Evolutionary conservation across 495 filamentous ascomycete species (phyloP), one percentile per base, ranked within the genome.

Genomic region (Aspergillus conjunctus): DNA sequence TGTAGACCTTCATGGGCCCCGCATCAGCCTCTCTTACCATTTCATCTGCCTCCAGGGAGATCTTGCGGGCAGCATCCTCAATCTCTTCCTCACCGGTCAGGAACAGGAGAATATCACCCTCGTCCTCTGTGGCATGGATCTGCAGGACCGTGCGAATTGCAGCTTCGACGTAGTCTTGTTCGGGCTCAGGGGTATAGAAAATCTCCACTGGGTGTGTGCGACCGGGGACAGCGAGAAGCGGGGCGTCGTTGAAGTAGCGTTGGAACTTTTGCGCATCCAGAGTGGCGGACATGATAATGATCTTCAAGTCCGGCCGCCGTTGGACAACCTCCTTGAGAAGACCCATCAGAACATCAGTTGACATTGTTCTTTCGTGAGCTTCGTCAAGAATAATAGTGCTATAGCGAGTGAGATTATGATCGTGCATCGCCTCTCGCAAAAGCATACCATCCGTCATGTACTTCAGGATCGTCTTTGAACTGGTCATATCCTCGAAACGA

Each of bases 381-480:
- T 98, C 93, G 73, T 99, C 95, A 59, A 99, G 87, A 70, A 99
- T 99, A 70, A 99, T 97, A 62, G 90, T 94, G 80, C 92, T 93
- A 78, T 99, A 99, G 11, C 93, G 88, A 18, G 84, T 84, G 65
- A 99, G 81, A 64, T 93, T 82, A 75, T 92, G 88, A 73, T 99
- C 95, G 77, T 96, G 87, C 95, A 99, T 99, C 33, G 95, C 92
- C 79, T 99, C 95, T 63, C 95, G 82, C 70, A 98, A 79, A 65
- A 99, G 85, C 94, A 98, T 98, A 86, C 95, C 95, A 72, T 99
- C 95, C 31, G 95, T 99, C 95, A 99, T 98, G 79, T 99, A 99
- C 79, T 98, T 99, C 51, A 99, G 79, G 41, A 97, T 83, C 9
- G 95, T 99, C 75, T 91, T 96, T 55, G 85, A 83, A 45, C 91